Evolutionary conservation across 2,329 filamentous ascomycete genomes (phyloP).

Genomic region (Mycosphaerelloides madeirae): DNA sequence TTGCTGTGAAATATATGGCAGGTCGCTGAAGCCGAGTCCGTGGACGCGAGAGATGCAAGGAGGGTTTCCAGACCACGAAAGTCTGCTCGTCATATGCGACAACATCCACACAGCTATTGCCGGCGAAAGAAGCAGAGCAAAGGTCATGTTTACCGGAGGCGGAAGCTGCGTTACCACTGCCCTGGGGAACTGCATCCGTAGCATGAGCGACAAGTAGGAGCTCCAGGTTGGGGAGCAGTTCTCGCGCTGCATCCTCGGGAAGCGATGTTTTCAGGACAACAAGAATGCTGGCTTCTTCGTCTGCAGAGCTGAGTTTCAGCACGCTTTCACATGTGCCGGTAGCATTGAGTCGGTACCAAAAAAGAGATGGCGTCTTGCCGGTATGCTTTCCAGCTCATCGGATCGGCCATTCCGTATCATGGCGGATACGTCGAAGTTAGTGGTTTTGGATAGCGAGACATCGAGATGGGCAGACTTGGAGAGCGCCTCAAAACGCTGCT

Average conservation of each 20-base stretch:
- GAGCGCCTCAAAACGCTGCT: slow-evolving; percentile 20
- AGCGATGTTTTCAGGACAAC: slow-evolving; percentile 23
- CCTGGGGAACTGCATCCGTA: slow-evolving; percentile 31
- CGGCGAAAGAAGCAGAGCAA: slow-evolving; percentile 13
- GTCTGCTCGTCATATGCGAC: slow-evolving; percentile 18
- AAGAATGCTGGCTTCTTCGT: slow-evolving; percentile 26
- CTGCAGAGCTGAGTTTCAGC: slow-evolving; percentile 22
- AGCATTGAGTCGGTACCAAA: slow-evolving; percentile 21
- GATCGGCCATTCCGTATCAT: slow-evolving; percentile 18
- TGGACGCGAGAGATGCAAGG: slow-evolving; percentile 31
- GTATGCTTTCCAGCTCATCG: slow-evolving; percentile 21
- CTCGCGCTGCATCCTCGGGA: slow-evolving; percentile 15
- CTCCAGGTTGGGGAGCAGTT: slow-evolving; percentile 24
- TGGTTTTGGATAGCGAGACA: slow-evolving; percentile 22
- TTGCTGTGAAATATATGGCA: slow-evolving; percentile 56
- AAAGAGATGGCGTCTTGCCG: slow-evolving; percentile 27
- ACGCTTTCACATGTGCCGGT: slow-evolving; percentile 8
- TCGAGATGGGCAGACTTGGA: slow-evolving; percentile 23
- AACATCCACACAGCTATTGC: slow-evolving; percentile 14
- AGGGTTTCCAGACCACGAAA: slow-evolving; percentile 27
- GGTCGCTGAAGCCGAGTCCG: slow-evolving; percentile 63
- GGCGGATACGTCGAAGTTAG: slow-evolving; percentile 18
- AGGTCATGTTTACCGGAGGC: slow-evolving; percentile 31
- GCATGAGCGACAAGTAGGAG: slow-evolving; percentile 29
- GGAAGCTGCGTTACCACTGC: slow-evolving; percentile 23